Percentiles rank a stretch among this genome's conserved stretches.
phyloP scores from a whole-genome alignment of 129 eudicot species.

The Flaveria brownii region DNA sequence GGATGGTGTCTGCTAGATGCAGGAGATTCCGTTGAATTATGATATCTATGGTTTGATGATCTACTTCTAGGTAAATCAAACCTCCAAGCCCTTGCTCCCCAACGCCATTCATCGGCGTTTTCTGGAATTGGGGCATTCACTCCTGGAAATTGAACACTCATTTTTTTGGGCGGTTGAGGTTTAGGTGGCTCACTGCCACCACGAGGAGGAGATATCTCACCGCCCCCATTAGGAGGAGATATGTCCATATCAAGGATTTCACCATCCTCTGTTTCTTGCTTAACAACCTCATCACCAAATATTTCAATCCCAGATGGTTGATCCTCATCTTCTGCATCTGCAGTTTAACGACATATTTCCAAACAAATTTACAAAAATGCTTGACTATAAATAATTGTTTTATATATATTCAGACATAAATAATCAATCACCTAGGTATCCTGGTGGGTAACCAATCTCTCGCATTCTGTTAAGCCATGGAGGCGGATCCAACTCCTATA shows the following conservation, averaged over 20 bases:
- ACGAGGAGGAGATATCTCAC: constrained; percentile 25
- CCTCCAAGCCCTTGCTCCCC: constrained; percentile 62
- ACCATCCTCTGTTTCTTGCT: constrained; percentile 74
- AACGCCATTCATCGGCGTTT: constrained; percentile 72
- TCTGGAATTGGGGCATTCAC: constrained; percentile 81
- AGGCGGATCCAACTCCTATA: constrained; percentile 94
- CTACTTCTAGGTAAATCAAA: constrained; percentile 45
- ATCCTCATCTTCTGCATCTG: constrained; percentile 64
- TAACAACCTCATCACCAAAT: constrained; percentile 55
- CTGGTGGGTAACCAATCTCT: constrained; percentile 94
- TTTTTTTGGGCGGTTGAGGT: constrained; percentile 55
- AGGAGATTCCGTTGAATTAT: constrained; percentile 36
- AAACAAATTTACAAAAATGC: background rate
- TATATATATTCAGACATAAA: background rate
- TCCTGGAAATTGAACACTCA: constrained; percentile 80
- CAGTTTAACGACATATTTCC: background rate
- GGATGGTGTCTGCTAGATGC: constrained; percentile 34
- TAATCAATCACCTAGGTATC: constrained; percentile 68
- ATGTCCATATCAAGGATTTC: constrained; percentile 58
- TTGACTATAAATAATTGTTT: background rate
- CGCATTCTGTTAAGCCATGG: constrained; percentile 99
- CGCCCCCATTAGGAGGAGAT: constrained; percentile 31
- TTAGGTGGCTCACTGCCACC: constrained; percentile 22
- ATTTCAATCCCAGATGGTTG: constrained; percentile 89
- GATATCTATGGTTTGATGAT: constrained; percentile 44